These are phyloP conservation scores for Aspergillus flavus DNA, from an alignment of 2,329 filamentous ascomycete species.

Conservation along the genomic window DNA sequence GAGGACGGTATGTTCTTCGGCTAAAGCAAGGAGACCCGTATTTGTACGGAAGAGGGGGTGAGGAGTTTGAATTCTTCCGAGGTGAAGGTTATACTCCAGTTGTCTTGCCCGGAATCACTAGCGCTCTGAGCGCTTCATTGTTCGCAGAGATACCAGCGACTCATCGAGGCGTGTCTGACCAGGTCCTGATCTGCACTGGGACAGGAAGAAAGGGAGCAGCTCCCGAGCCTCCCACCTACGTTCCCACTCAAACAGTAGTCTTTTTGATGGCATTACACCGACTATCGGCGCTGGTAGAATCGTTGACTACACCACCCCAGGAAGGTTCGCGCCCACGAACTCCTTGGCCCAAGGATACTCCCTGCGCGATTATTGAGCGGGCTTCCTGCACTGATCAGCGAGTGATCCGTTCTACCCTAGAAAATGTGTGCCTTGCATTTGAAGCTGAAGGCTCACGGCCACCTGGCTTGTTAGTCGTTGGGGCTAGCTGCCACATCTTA, in stretches of 20 bases:
- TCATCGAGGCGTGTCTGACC: slow-evolving; percentile 85
- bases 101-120: slow-evolving; percentile 89
- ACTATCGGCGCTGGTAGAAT: slow-evolving; percentile 71
- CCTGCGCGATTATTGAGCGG: slow-evolving; percentile 89
- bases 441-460: slow-evolving; percentile 88
- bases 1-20: slow-evolving; percentile 79
- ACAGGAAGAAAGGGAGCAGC: slow-evolving; percentile 87
- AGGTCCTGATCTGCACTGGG: slow-evolving; percentile 93
- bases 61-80: slow-evolving; percentile 86
- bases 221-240: slow-evolving; percentile 78
- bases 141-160: slow-evolving; percentile 88
- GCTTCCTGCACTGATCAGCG: slow-evolving; percentile 93
- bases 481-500: slow-evolving; percentile 78
- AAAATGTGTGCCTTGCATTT: slow-evolving; percentile 76
- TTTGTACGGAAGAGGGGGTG: slow-evolving; percentile 90
- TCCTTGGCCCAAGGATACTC: slow-evolving; percentile 73
- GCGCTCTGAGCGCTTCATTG: slow-evolving; percentile 80
- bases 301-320: slow-evolving; percentile 56
- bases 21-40: slow-evolving; percentile 97
- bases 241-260: slow-evolving; percentile 77
- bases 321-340: slow-evolving; percentile 28
- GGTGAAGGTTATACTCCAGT: slow-evolving; percentile 67
- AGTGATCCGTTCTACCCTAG: slow-evolving; percentile 84
- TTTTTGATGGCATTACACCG: slow-evolving; percentile 96
- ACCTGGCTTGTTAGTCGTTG: slow-evolving; percentile 84